Conservation (phyloP, 1,284 basidiomycete species). For the Meira miltonrushii region DNA sequence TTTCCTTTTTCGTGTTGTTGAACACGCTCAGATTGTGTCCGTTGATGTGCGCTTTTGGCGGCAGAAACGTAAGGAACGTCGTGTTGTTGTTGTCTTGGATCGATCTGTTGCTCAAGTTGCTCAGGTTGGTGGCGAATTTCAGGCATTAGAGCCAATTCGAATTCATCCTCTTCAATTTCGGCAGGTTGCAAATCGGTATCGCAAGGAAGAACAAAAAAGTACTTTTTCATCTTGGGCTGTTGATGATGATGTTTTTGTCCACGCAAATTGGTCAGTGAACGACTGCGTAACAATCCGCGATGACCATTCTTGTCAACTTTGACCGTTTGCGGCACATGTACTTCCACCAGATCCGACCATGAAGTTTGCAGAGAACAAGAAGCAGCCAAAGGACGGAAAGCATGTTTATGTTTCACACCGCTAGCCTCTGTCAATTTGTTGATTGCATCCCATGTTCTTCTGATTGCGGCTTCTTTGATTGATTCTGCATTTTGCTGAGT, state of each 20-base stretch:
- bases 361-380: constrained; percentile 38
- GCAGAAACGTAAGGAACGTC: no score
- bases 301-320: constrained; percentile 18
- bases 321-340: constrained; percentile 26
- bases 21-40: no score
- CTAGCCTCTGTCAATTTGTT: constrained; percentile 23
- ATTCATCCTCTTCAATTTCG: constrained; percentile 18
- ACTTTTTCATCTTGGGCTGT: constrained; percentile 18
- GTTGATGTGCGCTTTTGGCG: no score
- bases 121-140: no score
- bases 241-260: constrained; percentile 15
- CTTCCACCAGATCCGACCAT: constrained; percentile 21
- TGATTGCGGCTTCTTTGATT: constrained; percentile 24
- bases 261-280: neutral
- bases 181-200: constrained; percentile 25
- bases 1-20: no score
- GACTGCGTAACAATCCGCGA: neutral
- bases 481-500: constrained; percentile 18
- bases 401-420: constrained; percentile 6
- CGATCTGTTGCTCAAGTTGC: no score
- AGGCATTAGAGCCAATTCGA: neutral
- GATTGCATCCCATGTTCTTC: constrained; percentile 27
- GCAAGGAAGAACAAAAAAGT: constrained; percentile 28
- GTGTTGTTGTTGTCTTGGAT: no score
- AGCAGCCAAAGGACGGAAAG: constrained; percentile 33